Base-by-base conservation (phyloP, 345 rosid genomes). In the Gossypium anomalum region DNA sequence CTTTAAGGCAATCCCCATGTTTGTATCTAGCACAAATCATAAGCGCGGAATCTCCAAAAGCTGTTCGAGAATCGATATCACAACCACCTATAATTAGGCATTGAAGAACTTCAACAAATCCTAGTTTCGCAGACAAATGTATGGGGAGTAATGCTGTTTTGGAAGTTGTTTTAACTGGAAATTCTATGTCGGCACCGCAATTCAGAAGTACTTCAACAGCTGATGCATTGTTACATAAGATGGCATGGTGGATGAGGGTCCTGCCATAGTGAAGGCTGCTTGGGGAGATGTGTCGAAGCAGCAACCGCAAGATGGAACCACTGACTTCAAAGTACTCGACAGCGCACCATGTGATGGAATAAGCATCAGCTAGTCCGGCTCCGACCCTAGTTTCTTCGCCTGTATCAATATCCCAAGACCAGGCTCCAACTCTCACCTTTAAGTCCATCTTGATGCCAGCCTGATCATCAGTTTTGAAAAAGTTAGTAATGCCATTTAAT, bases 331-430 rank as follows among this genome's bases (percentile, higher is more conserved):
- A 88, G 73, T 87, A 90, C 77, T 90, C 95, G 49, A 88, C 91
- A 2, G 91, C 87, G 45, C 87, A 90, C 92, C 95, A 90, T 17
- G 77, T 56, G 55, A 84, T 71, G 66, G 73, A 38, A 51, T 83
- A 88, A 17, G 89, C 86, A 63, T 90, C 92, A 2, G 89, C 87
- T 2, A 88, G 80, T 71, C 92, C 89, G 2, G 86, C 92, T 29
- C 94, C 94, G 55, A 88, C 91, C 49, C 89, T 84, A 34, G 83
- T 77, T 78, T 88, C 95, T 75, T 90, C 91, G 19, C 89, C 89
- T 2, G 91, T 85, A 49, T 77, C 78, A 20, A 74, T 73, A 75
- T 90, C 92, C 95, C 92, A 87, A 41, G 88, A 85, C 95, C 92
- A 90, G 14, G 91, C 89, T 65, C 95, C 95, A 17, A 86, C 51